A percentile compares a stretch with the other conserved stretches of the same genome.
Conservation (phyloP, 129 eudicot species). For the Sambucus nigra region DNA sequence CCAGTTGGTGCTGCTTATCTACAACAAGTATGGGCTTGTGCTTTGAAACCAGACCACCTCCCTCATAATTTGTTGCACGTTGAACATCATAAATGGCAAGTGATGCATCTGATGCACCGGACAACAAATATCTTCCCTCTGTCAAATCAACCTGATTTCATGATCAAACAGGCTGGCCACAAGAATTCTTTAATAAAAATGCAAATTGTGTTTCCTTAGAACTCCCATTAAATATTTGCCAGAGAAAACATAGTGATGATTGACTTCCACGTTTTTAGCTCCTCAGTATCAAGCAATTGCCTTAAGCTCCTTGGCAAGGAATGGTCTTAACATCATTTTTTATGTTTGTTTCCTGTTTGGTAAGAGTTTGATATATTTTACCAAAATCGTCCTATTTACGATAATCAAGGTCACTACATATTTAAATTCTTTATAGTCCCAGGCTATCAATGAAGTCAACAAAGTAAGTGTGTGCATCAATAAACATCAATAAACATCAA, state of each 20-base stretch:
- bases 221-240: not conserved
- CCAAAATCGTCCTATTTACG: not conserved
- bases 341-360: not conserved
- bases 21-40: slow-evolving; percentile 52
- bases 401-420: not conserved
- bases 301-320: too few species aligned
- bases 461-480: not conserved
- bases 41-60: slow-evolving; percentile 70
- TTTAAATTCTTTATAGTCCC: not conserved
- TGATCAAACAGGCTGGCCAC: slow-evolving; percentile 48
- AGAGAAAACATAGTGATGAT: not conserved
- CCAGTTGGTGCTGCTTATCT: slow-evolving; percentile 82
- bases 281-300: not conserved
- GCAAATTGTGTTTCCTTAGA: not conserved
- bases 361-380: not conserved
- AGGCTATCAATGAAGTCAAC: not conserved
- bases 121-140: slow-evolving; percentile 85
- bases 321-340: not conserved
- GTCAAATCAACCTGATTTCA: slow-evolving; percentile 98
- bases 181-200: not conserved
- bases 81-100: slow-evolving; percentile 86
- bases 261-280: not conserved
- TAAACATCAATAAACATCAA: not conserved
- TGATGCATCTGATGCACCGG: slow-evolving; percentile 90
- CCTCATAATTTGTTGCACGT: slow-evolving; percentile 65